These are phyloP conservation scores for Tetracentron sinense DNA, from an alignment of 164 flowering plant species.

Conservation along the genomic window DNA sequence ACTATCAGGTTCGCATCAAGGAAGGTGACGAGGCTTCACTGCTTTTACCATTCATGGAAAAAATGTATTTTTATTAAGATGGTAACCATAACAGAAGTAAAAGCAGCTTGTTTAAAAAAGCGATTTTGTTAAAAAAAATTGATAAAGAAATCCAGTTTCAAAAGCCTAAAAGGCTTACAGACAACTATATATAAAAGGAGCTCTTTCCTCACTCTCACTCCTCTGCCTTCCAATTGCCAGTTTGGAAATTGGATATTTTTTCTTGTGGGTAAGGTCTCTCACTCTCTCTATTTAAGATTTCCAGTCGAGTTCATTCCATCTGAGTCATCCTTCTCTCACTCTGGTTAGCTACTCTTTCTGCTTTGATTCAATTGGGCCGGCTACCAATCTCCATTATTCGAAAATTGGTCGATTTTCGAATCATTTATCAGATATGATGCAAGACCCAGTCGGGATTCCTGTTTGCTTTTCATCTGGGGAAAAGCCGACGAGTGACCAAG, in stretches of 20 bases:
- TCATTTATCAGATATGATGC: neutral
- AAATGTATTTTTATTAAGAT: conserved; percentile 18
- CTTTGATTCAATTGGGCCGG: neutral
- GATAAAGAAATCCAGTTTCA: conserved; percentile 11
- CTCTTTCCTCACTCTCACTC: conserved; percentile 27
- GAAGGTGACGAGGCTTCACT: conserved; percentile 17
- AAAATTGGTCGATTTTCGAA: neutral
- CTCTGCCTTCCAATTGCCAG: conserved; percentile 51
- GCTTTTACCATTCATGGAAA: conserved; percentile 39
- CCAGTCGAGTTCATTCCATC: neutral
- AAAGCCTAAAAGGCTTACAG: neutral
- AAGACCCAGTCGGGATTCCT: conserved; percentile 1
- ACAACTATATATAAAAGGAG: conserved; percentile 11
- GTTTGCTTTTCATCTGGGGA: neutral
- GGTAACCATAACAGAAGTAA: conserved; percentile 19
- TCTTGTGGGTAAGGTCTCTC: conserved; percentile 5
- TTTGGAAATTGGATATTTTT: conserved; percentile 27
- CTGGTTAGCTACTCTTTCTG: neutral
- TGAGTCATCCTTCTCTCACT: neutral
- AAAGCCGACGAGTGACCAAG: neutral
- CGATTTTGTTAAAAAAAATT: neutral
- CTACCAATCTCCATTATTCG: too few species aligned
- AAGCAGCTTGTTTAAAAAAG: conserved; percentile 35
- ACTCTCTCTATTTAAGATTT: neutral
- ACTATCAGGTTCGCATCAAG: too few species aligned